Evolutionary conservation across 169 alveolate species (phyloP).

Genomic region (Eimeria acervulina): DNA sequence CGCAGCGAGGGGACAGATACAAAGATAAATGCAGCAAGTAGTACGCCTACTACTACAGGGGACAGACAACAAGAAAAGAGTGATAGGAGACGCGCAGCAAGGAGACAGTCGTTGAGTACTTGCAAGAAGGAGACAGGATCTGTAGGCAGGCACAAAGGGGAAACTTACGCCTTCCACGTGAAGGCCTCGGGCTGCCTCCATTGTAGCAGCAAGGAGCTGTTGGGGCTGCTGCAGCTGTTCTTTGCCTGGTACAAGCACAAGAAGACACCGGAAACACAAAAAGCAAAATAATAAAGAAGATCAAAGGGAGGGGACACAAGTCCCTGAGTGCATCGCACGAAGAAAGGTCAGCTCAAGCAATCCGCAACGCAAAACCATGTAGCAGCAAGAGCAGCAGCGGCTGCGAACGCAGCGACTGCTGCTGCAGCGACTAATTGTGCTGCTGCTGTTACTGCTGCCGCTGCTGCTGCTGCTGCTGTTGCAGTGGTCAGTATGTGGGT

Average conservation of each 20-base stretch:
- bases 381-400: not conserved
- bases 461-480: not conserved
- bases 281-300: not conserved
- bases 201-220: conserved; percentile 51
- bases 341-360: not conserved
- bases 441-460: too few species aligned
- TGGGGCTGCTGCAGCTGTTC: not conserved
- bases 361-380: not conserved
- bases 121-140: not conserved
- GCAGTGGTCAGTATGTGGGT: not conserved
- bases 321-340: not conserved
- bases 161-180: conserved; percentile 43
- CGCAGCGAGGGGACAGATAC: not conserved
- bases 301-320: not conserved
- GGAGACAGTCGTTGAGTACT: not conserved
- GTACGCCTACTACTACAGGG: not conserved
- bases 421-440: not conserved
- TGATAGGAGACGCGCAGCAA: not conserved
- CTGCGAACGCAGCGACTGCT: not conserved
- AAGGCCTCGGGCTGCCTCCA: conserved; percentile 40
- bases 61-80: not conserved
- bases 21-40: not conserved
- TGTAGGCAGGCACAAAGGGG: not conserved
- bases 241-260: not conserved
- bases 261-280: not conserved